Conservation (phyloP, 768 basidiomycete genomes). For the Phylloporus sp. region DNA sequence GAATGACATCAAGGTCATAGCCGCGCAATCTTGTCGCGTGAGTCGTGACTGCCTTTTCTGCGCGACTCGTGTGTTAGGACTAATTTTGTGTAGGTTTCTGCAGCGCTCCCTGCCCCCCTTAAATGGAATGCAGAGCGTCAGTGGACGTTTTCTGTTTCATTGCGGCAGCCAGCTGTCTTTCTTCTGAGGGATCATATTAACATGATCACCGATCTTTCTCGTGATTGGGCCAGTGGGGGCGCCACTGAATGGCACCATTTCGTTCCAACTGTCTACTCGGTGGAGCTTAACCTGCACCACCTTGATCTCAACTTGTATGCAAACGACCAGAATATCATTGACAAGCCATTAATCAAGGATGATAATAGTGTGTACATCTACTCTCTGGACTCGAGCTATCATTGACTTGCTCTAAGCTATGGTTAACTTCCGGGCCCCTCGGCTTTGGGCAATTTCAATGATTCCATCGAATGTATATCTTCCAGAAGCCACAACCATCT, state of each 20-base stretch:
- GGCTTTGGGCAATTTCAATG: conserved; percentile 44
- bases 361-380: conserved; percentile 63
- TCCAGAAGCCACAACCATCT: conserved; percentile 60
- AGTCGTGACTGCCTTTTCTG: conserved; percentile 2
- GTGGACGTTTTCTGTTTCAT: conserved; percentile 72
- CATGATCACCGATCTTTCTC: conserved; percentile 88
- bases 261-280: conserved; percentile 71
- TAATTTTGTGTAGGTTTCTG: conserved; percentile 45
- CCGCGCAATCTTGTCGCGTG: conserved; percentile 76
- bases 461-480: conserved; percentile 71
- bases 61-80: conserved; percentile 13
- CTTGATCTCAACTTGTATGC: conserved; percentile 77
- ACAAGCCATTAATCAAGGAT: conserved; percentile 74
- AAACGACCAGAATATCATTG: conserved; percentile 96
- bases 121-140: conserved; percentile 75
- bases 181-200: conserved; percentile 91
- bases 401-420: conserved; percentile 48
- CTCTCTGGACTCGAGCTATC: not conserved
- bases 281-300: conserved; percentile 68
- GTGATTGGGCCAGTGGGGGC: conserved; percentile 86
- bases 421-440: conserved; percentile 57
- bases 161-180: conserved; percentile 69
- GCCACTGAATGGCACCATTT: conserved; percentile 77
- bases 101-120: conserved; percentile 75
- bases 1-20: conserved; percentile 77